Conservation (phyloP, 31 red algal species). For the Odonthalia washingtoniensis region DNA sequence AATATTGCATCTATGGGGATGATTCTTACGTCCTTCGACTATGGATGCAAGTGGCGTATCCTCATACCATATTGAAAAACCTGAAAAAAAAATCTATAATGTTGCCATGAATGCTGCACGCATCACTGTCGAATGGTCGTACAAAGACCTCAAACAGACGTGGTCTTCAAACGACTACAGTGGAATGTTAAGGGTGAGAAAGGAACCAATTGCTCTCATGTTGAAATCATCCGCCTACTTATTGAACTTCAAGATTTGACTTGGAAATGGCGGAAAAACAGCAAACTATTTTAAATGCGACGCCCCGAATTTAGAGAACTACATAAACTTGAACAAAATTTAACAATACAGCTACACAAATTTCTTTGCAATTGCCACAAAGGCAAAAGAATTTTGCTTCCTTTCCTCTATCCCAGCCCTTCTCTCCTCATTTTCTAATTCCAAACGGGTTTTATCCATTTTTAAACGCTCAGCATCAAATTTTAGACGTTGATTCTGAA, state of each 20-base stretch:
- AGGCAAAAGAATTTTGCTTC: no score
- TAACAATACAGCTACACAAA: no score
- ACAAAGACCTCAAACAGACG: slow-evolving; percentile 37
- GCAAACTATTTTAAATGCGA: neutral
- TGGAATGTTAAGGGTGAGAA: slow-evolving; percentile 30
- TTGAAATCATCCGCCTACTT: slow-evolving; percentile 24
- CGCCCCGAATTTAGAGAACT: neutral
- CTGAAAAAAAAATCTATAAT: slow-evolving; percentile 18
- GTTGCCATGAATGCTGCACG: slow-evolving; percentile 32
- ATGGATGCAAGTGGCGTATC: slow-evolving; percentile 38
- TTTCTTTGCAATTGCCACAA: no score
- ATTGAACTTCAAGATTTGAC: slow-evolving; percentile 13
- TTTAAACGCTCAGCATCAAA: no score
- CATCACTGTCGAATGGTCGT: slow-evolving; percentile 11
- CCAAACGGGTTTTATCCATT: no score
- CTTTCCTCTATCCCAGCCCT: no score
- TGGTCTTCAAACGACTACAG: slow-evolving; percentile 37
- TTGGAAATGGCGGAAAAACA: slow-evolving; percentile 29
- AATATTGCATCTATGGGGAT: slow-evolving; percentile 55
- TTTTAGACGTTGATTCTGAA: no score
- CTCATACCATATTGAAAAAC: neutral
- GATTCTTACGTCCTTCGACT: slow-evolving; percentile 30
- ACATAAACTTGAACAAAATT: no score
- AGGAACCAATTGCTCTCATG: slow-evolving; percentile 34
- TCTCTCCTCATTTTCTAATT: no score